Evolutionary conservation across 1,139 yeast species (phyloP).

Genomic region (Diutina scorzettiae): DNA sequence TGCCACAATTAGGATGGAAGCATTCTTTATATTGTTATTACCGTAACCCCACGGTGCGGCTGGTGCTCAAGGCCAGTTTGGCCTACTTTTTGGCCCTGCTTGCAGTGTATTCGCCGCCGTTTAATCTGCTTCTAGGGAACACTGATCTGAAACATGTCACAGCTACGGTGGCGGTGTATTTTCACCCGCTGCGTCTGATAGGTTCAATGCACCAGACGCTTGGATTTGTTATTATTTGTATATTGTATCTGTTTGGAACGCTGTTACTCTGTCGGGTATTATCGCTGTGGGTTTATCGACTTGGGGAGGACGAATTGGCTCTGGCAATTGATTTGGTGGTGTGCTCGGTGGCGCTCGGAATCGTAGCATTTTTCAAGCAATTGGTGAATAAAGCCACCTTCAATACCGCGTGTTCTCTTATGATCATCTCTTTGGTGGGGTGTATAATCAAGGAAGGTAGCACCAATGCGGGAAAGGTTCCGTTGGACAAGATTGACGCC

Average conservation of each 20-base stretch:
- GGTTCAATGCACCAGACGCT: constrained; percentile 77
- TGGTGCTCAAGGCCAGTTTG: constrained; percentile 52
- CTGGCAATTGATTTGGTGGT: constrained; percentile 44
- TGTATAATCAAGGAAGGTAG: constrained; percentile 73
- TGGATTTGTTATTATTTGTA: constrained; percentile 44
- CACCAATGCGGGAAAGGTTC: constrained; percentile 47
- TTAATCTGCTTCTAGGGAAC: constrained; percentile 45
- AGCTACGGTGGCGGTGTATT: constrained; percentile 76
- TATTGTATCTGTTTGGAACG: constrained; percentile 44
- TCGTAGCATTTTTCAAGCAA: constrained; percentile 60
- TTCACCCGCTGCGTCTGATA: constrained; percentile 69
- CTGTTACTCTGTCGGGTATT: constrained; percentile 43
- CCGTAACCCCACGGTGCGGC: constrained; percentile 10
- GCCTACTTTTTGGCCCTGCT: constrained; percentile 66
- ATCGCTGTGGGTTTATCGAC: constrained; percentile 34
- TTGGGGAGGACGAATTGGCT: constrained; percentile 40
- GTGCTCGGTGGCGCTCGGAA: constrained; percentile 47
- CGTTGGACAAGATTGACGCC: constrained; percentile 41
- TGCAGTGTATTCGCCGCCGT: constrained; percentile 55
- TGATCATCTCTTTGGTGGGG: constrained; percentile 60
- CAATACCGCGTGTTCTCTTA: constrained; percentile 71
- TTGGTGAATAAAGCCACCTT: constrained; percentile 56
- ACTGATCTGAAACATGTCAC: constrained; percentile 73
- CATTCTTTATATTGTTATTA: neutral
- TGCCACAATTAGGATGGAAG: neutral